Conservation (phyloP, 1,284 basidiomycete species). For the Fistulina hepatica region DNA sequence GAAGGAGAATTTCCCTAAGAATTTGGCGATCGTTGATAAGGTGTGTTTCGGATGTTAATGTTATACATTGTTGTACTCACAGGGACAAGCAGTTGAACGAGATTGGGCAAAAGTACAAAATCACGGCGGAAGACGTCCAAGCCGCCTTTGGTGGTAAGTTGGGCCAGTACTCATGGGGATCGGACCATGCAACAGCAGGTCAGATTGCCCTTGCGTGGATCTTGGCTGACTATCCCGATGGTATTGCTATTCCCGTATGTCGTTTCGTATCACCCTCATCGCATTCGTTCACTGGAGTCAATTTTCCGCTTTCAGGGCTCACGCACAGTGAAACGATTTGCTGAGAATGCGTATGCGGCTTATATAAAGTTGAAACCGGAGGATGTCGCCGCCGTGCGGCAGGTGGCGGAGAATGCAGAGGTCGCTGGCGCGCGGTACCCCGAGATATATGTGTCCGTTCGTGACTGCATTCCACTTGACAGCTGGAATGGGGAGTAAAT, state of each 20-base stretch:
- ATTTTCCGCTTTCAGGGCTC: conserved; percentile 8
- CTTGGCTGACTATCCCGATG: conserved; percentile 22
- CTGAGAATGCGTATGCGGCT: conserved; percentile 9
- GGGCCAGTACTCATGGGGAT: too few species aligned
- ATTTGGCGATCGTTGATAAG: conserved; percentile 30
- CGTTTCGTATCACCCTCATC: conserved; percentile 13
- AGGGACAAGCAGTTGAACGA: too few species aligned
- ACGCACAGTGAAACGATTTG: conserved; percentile 5
- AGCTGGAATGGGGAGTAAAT: conserved; percentile 8
- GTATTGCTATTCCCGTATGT: conserved; percentile 34
- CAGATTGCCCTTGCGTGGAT: conserved; percentile 44
- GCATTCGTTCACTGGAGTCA: conserved; percentile 2
- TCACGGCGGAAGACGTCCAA: too few species aligned
- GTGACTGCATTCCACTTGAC: conserved; percentile 10
- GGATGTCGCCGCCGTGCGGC: conserved; percentile 7
- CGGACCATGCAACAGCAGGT: conserved; percentile 30
- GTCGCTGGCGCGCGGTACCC: conserved; percentile 9
- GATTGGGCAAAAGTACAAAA: conserved; percentile 23
- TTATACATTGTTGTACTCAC: too few species aligned
- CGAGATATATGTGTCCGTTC: not conserved
- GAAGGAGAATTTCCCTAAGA: conserved; percentile 34
- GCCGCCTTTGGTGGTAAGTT: too few species aligned
- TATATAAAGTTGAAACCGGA: conserved; percentile 7
- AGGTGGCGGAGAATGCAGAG: conserved; percentile 8
- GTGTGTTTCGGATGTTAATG: too few species aligned